These are phyloP conservation scores for Giardia duodenalis DNA, from an alignment of 208 protist species.

Conservation along the genomic window DNA sequence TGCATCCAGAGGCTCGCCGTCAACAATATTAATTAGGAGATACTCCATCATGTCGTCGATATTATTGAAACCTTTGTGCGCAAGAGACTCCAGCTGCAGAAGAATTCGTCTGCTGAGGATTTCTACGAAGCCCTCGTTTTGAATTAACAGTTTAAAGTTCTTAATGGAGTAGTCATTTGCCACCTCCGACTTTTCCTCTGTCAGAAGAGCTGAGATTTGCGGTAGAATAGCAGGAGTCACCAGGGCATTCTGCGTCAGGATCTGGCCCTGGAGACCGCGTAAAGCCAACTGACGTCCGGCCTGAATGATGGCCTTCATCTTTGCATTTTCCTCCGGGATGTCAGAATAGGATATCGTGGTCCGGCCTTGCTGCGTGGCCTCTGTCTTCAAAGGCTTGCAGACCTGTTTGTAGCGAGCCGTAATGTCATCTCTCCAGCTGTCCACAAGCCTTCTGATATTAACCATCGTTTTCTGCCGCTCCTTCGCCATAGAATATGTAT, in stretches of 20 bases:
- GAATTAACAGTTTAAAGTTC: background rate
- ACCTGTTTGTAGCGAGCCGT: background rate
- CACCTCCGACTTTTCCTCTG: background rate
- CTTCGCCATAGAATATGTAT: background rate
- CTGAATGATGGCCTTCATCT: background rate
- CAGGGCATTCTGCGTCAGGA: background rate
- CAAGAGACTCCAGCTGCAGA: background rate
- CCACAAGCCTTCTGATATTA: background rate
- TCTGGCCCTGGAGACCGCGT: background rate
- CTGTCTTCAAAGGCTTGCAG: background rate
- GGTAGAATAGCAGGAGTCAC: background rate
- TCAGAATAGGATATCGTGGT: background rate
- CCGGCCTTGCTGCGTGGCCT: background rate
- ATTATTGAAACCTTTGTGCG: conserved; percentile 3
- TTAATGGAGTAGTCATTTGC: background rate
- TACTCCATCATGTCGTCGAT: background rate
- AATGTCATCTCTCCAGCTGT: background rate
- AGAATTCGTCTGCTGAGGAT: background rate
- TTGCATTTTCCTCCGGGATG: background rate
- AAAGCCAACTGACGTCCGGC: background rate
- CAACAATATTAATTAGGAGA: background rate
- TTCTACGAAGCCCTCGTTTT: background rate
- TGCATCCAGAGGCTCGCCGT: background rate
- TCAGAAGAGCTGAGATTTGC: background rate
- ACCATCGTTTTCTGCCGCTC: background rate